Evolutionary conservation across 306 rosid genomes (phyloP), one percentile per base, ranked within the genome.

Genomic region (Vigna nakashimae): DNA sequence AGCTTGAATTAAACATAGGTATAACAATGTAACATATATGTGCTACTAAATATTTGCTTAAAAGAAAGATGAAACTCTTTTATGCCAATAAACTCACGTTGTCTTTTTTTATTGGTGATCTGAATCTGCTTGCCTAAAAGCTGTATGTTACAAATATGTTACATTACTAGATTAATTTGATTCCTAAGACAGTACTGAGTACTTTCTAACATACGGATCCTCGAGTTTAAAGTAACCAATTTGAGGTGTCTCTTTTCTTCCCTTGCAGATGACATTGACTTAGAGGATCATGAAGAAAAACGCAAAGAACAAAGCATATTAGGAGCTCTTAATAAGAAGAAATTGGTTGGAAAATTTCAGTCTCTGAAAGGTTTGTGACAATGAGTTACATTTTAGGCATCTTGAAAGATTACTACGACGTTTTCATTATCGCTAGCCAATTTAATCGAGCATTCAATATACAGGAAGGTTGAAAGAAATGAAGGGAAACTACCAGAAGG

Each of bases 381-480:
- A 51, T 20, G 20, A 59, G 28, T 65, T 55, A 50, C 60, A 36
- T 26, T 59, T 36, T 32, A 75, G 36, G 55, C 50, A 65, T 24
- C 6, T 65, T 18, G 15, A 42, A 65, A 69, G 48, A 73, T 66
- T 68, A 46, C 45, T 22, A 53, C 28, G 49, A 60, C 17, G 50
- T 22, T 56, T 75, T 66, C 38, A 58, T 16, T 42, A 51, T 69
- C 12, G 22, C 64, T 51, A 14, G 63, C 66, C 68, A 80, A 83
- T 73, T 71, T 57, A 26, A 16, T 62, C 73, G 65, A 56, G 60
- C 48, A 56, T 75, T 62, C 18, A 69, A 84, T 75, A 11, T 75
- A 50, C 92, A 92, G 98, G 98, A 79, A 94, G 80, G 80, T 73
- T 92, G 74, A 94, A 84, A 84, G 94, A 94, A 40, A 89, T 84